Evolutionary conservation across 2,329 filamentous ascomycete species (phyloP), one percentile per base, ranked within the genome.

Genomic region (Pestalotiopsis sp.): DNA sequence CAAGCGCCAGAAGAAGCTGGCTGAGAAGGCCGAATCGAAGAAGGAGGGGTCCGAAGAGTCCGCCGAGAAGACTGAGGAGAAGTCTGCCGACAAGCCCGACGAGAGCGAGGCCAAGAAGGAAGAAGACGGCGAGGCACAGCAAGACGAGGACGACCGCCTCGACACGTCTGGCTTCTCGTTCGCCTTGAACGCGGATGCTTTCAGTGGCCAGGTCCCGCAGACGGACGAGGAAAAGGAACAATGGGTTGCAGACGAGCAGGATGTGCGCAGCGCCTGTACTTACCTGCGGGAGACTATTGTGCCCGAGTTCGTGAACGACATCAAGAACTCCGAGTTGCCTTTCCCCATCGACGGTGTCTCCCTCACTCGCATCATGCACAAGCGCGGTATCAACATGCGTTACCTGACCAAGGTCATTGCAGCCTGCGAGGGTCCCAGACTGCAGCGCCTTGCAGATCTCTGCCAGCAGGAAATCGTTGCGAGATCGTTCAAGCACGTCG

Each of bases 331-430:
- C 6, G 95, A 99, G 74, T 92, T 97, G 73, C 96, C 95, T 75
- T 98, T 98, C 84, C 96, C 96, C 13, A 98, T 98, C 94, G 97
- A 99, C 75, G 96, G 96, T n/a, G 89, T 93, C 76, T 98, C 95
- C 23, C 86, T 99, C 69, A 93, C 92, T 75, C 90, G 91, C 72
- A 88, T 98, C 65, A 86, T 99, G 77, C 96, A 99, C 85, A 97
- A 97, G 86, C 93, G 95, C 57, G 96, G 96, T 82, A 95, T 99
- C 84, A 99, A 99, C 83, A 88, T 98, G 71, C 90, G 97, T 76
- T 99, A 99, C 80, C 87, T 98, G n/a, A 96, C 96, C 73, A 92
- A 91, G 80, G 82, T 99, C 71, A 92, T 93, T 13, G 85, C 88
- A 69, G 86, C 93, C 65, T 90, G 92, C 74, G 88, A 89, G 72